Percentiles rank a stretch among this genome's conserved stretches.
Evolutionary conservation across 2,329 filamentous ascomycete genomes (phyloP).

Genomic region (Epichloe coenophiala): DNA sequence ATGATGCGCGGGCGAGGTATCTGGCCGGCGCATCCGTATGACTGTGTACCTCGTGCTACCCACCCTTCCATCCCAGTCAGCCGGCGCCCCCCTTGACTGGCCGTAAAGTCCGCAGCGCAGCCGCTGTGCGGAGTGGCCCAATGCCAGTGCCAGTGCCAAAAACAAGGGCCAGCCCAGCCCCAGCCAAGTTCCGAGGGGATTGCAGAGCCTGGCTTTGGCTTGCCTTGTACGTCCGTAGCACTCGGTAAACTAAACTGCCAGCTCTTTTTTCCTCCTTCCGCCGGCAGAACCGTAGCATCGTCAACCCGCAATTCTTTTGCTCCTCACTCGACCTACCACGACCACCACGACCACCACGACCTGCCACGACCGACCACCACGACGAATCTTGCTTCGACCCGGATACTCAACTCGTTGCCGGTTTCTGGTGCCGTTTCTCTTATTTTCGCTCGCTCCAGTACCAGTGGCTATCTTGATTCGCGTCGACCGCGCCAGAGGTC

Average conservation of each 20-base stretch:
- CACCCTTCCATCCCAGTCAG: neutral
- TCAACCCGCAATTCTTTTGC: neutral
- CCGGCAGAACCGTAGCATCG: neutral
- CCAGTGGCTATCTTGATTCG: neutral
- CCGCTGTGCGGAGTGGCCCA: too few relatives aligned
- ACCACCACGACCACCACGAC: neutral
- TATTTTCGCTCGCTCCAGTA: neutral
- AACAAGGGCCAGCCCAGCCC: neutral
- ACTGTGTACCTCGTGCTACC: neutral
- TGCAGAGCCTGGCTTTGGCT: neutral
- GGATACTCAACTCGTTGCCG: neutral
- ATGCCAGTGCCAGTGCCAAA: neutral
- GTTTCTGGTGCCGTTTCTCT: neutral
- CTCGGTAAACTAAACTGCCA: neutral
- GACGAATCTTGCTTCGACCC: neutral
- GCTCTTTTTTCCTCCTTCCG: neutral
- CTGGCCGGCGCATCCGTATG: neutral
- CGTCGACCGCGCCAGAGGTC: conserved; percentile 3
- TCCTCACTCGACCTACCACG: neutral
- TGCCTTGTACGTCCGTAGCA: too few relatives aligned
- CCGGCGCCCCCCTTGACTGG: neutral
- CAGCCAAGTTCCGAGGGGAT: neutral
- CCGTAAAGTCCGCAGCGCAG: neutral
- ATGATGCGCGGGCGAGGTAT: neutral
- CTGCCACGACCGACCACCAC: neutral